Evolutionary conservation across 192 early-diverging fungal genomes (phyloP).

Genomic region (Rhizophagus sp.): DNA sequence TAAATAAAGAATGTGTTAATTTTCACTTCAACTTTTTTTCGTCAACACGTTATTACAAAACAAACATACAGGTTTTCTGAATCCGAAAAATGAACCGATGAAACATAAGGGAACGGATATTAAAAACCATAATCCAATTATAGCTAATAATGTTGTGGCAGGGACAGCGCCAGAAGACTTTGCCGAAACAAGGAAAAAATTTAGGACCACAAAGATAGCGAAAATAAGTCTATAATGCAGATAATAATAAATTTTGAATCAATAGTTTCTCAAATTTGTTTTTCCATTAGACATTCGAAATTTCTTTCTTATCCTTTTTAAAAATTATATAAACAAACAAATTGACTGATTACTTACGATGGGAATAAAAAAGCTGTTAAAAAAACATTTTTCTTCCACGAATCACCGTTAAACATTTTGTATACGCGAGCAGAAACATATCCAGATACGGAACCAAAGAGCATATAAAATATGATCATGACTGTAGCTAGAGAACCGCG

Average conservation of each 20-base stretch:
- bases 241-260: constrained; percentile 2
- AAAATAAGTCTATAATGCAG: constrained; percentile 51
- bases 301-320: not conserved
- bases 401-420: constrained; percentile 90
- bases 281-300: no score
- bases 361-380: constrained; percentile 83
- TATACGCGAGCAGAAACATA: constrained; percentile 88
- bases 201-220: constrained; percentile 65
- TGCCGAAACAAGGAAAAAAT: constrained; percentile 81
- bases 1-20: not conserved
- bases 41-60: not conserved
- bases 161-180: constrained; percentile 89
- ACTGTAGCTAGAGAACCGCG: constrained; percentile 92
- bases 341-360: constrained; percentile 45
- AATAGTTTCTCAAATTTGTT: not conserved
- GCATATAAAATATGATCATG: constrained; percentile 91
- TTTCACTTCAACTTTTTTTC: not conserved
- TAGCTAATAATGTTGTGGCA: constrained; percentile 79
- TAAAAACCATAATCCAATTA: constrained; percentile 80
- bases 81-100: constrained; percentile 73
- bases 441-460: constrained; percentile 87
- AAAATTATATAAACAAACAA: not conserved
- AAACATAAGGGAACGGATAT: constrained; percentile 84
- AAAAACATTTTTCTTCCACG: constrained; percentile 84
- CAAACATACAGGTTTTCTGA: constrained; percentile 52